Conservation (phyloP, 2,329 filamentous ascomycete species). For the Verruconis gallopava region DNA sequence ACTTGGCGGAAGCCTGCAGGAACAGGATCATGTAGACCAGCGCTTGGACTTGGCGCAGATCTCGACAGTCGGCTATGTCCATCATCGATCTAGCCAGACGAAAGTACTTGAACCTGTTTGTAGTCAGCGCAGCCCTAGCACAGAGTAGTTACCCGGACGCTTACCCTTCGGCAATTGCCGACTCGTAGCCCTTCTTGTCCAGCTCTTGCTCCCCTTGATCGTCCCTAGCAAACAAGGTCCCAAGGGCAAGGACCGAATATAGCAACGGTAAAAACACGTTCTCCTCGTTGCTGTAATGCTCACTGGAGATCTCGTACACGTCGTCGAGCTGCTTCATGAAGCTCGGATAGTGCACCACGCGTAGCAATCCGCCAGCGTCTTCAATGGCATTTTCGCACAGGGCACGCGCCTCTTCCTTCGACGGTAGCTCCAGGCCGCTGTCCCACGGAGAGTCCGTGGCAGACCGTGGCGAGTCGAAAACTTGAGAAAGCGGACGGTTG, state of each 20-base stretch:
- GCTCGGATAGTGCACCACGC: constrained; percentile 67
- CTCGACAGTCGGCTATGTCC: constrained; percentile 40
- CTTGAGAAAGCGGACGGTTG: constrained; percentile 38
- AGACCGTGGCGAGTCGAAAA: constrained; percentile 58
- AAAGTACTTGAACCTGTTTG: constrained; percentile 34
- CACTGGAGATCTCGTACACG: constrained; percentile 55
- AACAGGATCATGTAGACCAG: constrained; percentile 42
- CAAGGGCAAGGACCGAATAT: constrained; percentile 35
- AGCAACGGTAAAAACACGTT: constrained; percentile 35
- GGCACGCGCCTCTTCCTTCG: constrained; percentile 41
- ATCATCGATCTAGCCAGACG: constrained; percentile 34
- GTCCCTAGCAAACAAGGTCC: constrained; percentile 33
- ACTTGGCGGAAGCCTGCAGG: constrained; percentile 38
- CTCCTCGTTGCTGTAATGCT: constrained; percentile 32
- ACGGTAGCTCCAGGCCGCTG: constrained; percentile 51
- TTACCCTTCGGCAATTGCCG: constrained; percentile 34
- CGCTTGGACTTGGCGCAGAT: constrained; percentile 37
- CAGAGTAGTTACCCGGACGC: constrained; percentile 14
- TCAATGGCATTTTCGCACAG: constrained; percentile 48
- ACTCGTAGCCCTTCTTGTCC: constrained; percentile 30
- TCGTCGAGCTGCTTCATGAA: constrained; percentile 68
- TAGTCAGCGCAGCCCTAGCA: not conserved
- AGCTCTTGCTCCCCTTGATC: constrained; percentile 21
- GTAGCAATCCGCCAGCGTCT: constrained; percentile 49
- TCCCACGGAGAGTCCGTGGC: constrained; percentile 51